A percentile compares a stretch with the other conserved stretches of the same genome.
These are phyloP conservation scores for Venturia carpophila DNA, from an alignment of 2,329 filamentous ascomycete genomes.

Conservation along the genomic window DNA sequence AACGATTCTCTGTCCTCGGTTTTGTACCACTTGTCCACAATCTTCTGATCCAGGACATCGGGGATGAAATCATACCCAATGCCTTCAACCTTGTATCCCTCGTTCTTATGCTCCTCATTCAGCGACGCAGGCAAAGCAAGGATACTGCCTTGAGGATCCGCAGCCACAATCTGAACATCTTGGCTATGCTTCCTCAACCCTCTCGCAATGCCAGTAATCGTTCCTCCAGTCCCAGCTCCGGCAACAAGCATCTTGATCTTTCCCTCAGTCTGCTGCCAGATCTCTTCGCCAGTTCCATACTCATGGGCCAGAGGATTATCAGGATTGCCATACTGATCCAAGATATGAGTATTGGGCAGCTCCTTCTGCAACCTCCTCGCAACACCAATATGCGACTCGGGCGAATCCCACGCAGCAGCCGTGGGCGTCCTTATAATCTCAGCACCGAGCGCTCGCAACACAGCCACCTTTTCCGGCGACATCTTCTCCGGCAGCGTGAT, in stretches of 20 bases:
- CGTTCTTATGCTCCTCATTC: conserved; percentile 73
- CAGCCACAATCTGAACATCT: conserved; percentile 80
- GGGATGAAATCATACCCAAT: conserved; percentile 99
- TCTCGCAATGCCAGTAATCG: conserved; percentile 79
- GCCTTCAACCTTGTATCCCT: conserved; percentile 93
- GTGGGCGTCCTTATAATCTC: conserved; percentile 98
- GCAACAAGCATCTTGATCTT: conserved; percentile 78
- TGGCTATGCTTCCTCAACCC: conserved; percentile 83
- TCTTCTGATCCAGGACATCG: conserved; percentile 73
- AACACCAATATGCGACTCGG: conserved; percentile 95
- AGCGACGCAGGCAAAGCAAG: conserved; percentile 72
- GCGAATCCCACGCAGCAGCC: conserved; percentile 86
- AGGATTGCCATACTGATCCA: conserved; percentile 88
- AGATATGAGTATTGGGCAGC: conserved; percentile 91
- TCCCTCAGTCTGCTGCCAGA: conserved; percentile 84
- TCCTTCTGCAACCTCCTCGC: conserved; percentile 86
- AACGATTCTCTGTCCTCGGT: conserved; percentile 91
- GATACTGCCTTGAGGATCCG: conserved; percentile 87
- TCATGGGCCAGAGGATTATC: conserved; percentile 95
- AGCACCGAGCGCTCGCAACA: conserved; percentile 84
- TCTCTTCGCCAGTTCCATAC: conserved; percentile 88
- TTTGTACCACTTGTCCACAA: conserved; percentile 96
- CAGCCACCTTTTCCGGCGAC: conserved; percentile 95
- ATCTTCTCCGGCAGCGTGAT: conserved; percentile 99
- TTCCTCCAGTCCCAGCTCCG: conserved; percentile 90